phyloP scores from a whole-genome alignment of 805 yeast genomes.

The Teunomyces atbi region DNA sequence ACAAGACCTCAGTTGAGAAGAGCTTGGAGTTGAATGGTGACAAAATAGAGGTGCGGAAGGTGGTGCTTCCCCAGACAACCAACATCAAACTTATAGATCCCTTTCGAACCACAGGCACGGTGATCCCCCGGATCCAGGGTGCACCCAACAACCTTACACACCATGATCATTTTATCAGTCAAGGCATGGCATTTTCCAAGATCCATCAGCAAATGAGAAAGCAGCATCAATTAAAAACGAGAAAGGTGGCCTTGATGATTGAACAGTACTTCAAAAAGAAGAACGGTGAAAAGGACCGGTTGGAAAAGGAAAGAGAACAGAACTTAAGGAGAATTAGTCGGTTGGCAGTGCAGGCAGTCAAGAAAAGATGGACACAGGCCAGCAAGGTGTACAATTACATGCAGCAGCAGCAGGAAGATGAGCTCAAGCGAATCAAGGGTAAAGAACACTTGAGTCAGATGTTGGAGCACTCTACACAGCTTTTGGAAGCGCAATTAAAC shows the following conservation, averaged over 20 bases:
- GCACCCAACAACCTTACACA: constrained; percentile 46
- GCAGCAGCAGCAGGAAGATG: constrained; percentile 77
- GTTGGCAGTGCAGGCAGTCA: constrained; percentile 77
- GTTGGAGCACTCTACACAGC: constrained; percentile 86
- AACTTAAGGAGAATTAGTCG: constrained; percentile 70
- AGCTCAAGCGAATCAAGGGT: constrained; percentile 74
- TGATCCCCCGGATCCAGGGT: constrained; percentile 45
- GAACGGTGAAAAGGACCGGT: constrained; percentile 85
- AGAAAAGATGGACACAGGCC: constrained; percentile 88
- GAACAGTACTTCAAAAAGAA: constrained; percentile 84
- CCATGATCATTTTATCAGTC: constrained; percentile 73
- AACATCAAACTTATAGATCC: constrained; percentile 43
- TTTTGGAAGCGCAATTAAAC: constrained; percentile 79
- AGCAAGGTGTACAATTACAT: constrained; percentile 73
- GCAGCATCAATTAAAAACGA: constrained; percentile 63
- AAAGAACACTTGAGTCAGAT: constrained; percentile 84
- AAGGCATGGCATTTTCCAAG: constrained; percentile 69
- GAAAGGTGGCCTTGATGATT: constrained; percentile 74
- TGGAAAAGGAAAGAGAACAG: constrained; percentile 70
- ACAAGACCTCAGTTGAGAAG: constrained; percentile 34
- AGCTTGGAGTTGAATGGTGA: constrained; percentile 43
- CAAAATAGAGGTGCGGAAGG: constrained; percentile 48
- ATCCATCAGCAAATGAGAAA: constrained; percentile 64
- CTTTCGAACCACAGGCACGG: constrained; percentile 43
- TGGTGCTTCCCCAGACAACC: constrained; percentile 43